Evolutionary conservation across 2,329 filamentous ascomycete species (phyloP).

Genomic region (Alternaria incomplexa): DNA sequence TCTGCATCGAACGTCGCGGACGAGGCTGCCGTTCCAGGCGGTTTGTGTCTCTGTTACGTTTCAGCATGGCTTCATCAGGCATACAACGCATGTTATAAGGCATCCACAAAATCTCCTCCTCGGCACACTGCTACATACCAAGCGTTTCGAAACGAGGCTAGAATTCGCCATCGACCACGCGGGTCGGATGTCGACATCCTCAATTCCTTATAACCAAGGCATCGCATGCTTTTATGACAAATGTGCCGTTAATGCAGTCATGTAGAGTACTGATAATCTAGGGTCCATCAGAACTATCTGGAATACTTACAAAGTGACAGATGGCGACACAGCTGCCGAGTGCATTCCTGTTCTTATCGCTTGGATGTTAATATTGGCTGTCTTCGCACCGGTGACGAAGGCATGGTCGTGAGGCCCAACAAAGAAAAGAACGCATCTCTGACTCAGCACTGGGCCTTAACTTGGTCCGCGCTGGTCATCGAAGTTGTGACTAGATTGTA

Average conservation of each 20-base stretch:
- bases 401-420: too few species aligned
- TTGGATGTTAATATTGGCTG: neutral
- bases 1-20: neutral
- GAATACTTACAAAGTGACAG: neutral
- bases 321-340: neutral
- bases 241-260: neutral
- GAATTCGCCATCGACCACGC: neutral
- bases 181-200: neutral
- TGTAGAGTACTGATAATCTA: neutral
- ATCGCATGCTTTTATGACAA: neutral
- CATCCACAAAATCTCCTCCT: constrained; percentile 3
- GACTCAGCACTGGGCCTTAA: neutral
- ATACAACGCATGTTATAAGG: constrained; percentile 8
- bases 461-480: neutral
- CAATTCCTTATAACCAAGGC: neutral
- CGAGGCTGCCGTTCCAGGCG: constrained; percentile 19
- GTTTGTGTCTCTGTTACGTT: constrained; percentile 25
- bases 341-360: neutral
- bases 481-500: neutral
- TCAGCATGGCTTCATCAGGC: constrained; percentile 25
- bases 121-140: constrained; percentile 1
- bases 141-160: constrained; percentile 4
- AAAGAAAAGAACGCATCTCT: neutral
- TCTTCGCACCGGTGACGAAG: too few species aligned
- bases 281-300: neutral